phyloP scores from a whole-genome alignment of 208 protist genomes.

The Perkinsela sp. region DNA sequence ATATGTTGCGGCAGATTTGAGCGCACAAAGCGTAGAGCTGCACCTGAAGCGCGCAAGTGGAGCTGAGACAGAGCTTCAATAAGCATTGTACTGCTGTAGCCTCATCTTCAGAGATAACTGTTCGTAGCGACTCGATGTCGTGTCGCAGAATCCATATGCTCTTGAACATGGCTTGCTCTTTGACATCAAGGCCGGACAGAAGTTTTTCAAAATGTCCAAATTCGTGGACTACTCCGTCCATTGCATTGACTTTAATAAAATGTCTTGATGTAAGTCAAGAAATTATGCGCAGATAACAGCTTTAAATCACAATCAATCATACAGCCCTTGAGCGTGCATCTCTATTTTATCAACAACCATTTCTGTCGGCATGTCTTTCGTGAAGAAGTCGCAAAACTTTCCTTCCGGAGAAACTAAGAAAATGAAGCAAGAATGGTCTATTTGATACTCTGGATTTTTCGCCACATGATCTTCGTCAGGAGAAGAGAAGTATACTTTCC shows the following conservation, averaged over 20 bases:
- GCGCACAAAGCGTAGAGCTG: background rate
- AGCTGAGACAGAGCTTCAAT: background rate
- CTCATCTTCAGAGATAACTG: background rate
- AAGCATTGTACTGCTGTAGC: background rate
- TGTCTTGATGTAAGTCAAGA: too few species aligned
- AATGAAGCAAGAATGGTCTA: constrained; percentile 51
- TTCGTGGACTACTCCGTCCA: too few species aligned
- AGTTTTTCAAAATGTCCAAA: too few species aligned
- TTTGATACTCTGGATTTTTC: constrained; percentile 24
- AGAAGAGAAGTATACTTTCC: constrained; percentile 50
- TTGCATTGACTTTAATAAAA: too few species aligned
- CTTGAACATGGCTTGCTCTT: background rate
- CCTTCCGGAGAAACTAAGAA: constrained; percentile 46
- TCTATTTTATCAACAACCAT: constrained; percentile 21
- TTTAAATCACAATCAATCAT: too few species aligned
- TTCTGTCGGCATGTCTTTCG: constrained; percentile 36
- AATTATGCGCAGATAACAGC: too few species aligned
- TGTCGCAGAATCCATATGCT: background rate
- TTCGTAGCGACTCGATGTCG: background rate
- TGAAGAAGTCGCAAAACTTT: constrained; percentile 60
- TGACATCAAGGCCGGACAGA: too few species aligned
- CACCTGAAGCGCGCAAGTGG: background rate
- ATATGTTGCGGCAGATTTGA: background rate
- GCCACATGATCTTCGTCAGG: constrained; percentile 45
- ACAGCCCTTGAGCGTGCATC: constrained; percentile 27